Evolutionary conservation across 208 protist genomes (phyloP), one percentile per base, ranked within the genome.

Genomic region (Leptomonas seymouri): DNA sequence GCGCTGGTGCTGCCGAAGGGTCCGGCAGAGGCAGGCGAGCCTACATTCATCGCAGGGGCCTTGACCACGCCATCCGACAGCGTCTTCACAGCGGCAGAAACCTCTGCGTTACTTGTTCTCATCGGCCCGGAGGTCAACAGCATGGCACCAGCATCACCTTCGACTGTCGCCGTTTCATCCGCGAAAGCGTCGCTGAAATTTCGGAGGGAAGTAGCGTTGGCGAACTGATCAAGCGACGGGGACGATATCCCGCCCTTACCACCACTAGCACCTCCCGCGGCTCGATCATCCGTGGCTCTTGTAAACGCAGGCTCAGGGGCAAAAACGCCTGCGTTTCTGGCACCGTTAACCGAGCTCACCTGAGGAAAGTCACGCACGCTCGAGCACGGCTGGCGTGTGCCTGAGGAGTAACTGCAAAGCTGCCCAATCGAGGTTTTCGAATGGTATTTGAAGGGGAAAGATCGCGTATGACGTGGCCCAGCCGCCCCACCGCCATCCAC

Each of bases 1-100:
- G 65, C 61, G 55, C 62, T 71, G 12, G 62, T 56, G 67, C 62
- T 80, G 46, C 48, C 39, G 15, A 56, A 12, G 5, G 48, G 23
- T 4, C 34, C 48, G 27, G n/a, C n/a, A 12, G 41, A 51, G 18
- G 59, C 39, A 4, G 18, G 2, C 42, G 44, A 3, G 44, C 14
- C 30, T 6, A 3, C 59, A 27, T 14, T 48, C 28, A 5, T 42
- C 7, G 28, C 18, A 27, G 54, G 15, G 25, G 1, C 28, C 21
- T 34, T 6, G 57, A 50, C 31, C 12, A 7, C 12, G 20, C 51
- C 42, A 25, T 9, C 23, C 3, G 57, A 49, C 18, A 16, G 42
- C 57, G 44, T 27, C 27, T 5, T 8, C 25, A 11, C 14, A 6
- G 18, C 41, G 42, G 57, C 21, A 39, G 23, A 25, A 39, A n/a